A percentile compares a stretch with the other conserved stretches of the same genome.
Evolutionary conservation across 1,284 basidiomycete species (phyloP).

Genomic region (Porphyrellus sp.): DNA sequence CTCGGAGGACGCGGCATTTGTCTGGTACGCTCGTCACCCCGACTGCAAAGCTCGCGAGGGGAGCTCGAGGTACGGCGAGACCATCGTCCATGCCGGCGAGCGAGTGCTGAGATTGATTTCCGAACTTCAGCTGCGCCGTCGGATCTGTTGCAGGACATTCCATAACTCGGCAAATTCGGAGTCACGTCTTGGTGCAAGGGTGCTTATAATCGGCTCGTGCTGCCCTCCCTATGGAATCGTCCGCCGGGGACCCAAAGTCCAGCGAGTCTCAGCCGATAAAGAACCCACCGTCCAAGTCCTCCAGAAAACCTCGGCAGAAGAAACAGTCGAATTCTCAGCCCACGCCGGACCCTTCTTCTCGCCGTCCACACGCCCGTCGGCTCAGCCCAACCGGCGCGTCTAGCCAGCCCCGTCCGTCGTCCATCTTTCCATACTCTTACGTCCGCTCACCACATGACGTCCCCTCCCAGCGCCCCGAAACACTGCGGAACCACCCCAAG

Average conservation of each 20-base stretch:
- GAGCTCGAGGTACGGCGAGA: slow-evolving; percentile 22
- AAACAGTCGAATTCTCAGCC: slow-evolving; percentile 40
- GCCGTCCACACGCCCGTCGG: slow-evolving; percentile 28
- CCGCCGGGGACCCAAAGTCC: slow-evolving; percentile 35
- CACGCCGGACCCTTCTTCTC: slow-evolving; percentile 22
- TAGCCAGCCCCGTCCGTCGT: slow-evolving; percentile 22
- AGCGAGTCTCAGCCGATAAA: slow-evolving; percentile 42
- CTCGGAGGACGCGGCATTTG: slow-evolving; percentile 32
- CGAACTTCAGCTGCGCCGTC: slow-evolving; percentile 3
- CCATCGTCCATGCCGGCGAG: slow-evolving; percentile 9
- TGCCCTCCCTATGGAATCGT: slow-evolving; percentile 33
- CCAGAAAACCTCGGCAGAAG: slow-evolving; percentile 49
- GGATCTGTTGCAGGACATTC: background rate
- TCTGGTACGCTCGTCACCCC: slow-evolving; percentile 2
- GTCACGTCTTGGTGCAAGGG: slow-evolving; percentile 19
- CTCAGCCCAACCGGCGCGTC: slow-evolving; percentile 26
- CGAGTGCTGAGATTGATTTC: slow-evolving; percentile 15
- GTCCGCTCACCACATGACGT: slow-evolving; percentile 16
- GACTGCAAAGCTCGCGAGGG: slow-evolving; percentile 7
- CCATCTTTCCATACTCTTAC: background rate
- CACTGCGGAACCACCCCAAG: slow-evolving; percentile 39
- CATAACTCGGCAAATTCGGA: slow-evolving; percentile 38
- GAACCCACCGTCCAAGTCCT: slow-evolving; percentile 35
- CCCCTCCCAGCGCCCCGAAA: slow-evolving; percentile 37
- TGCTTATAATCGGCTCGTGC: slow-evolving; percentile 27